Evolutionary conservation across 2,329 filamentous ascomycete genomes (phyloP).

Genomic region (Aspergillus amoenus): DNA sequence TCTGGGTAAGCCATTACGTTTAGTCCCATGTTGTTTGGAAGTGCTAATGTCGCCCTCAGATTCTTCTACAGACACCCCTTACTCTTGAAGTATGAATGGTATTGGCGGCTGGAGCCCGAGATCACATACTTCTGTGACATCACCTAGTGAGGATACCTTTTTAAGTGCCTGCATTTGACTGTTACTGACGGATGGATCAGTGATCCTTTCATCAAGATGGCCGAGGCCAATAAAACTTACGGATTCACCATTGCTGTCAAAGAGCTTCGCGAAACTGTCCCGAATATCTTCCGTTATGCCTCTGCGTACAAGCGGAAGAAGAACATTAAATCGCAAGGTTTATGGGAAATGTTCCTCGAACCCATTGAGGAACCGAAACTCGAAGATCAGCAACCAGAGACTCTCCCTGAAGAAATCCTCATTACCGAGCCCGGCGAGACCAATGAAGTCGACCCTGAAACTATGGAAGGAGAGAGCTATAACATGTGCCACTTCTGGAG

Average conservation of each 20-base stretch:
- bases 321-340: constrained; percentile 83
- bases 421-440: constrained; percentile 70
- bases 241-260: constrained; percentile 99
- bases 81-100: constrained; percentile 97
- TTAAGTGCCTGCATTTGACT: constrained; percentile 1
- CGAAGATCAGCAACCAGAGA: constrained; percentile 65
- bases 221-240: constrained; percentile 91
- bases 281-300: constrained; percentile 98
- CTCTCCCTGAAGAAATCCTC: constrained; percentile 78
- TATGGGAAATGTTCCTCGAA: constrained; percentile 99
- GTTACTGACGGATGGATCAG: constrained; percentile 48
- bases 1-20: constrained; percentile 68
- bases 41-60: constrained; percentile 43
- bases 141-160: constrained; percentile 69
- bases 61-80: constrained; percentile 98
- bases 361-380: constrained; percentile 53
- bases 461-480: constrained; percentile 96
- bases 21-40: neutral
- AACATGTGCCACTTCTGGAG: constrained; percentile 99
- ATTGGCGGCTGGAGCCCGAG: constrained; percentile 98
- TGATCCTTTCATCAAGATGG: constrained; percentile 96
- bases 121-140: constrained; percentile 99
- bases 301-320: constrained; percentile 93
- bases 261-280: constrained; percentile 94
- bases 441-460: constrained; percentile 79